Evolutionary conservation across 2,329 filamentous ascomycete genomes (phyloP), one percentile per base, ranked within the genome.

Genomic region (Pochonia chlamydosporia): DNA sequence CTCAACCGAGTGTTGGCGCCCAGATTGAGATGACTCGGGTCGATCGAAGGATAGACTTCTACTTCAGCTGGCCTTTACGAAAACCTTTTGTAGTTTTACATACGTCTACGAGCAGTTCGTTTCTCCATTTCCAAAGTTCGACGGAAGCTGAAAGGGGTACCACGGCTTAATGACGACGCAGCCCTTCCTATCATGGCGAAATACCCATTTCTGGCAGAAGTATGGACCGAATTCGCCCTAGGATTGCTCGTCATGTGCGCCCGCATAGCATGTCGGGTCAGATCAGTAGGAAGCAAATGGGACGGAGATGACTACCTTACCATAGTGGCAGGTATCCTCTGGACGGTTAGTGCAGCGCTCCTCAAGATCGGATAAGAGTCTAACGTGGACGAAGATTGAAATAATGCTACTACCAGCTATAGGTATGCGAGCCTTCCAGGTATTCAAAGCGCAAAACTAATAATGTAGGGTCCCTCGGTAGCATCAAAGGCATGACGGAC

Each of bases 401-500:
- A n/a, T n/a, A n/a, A n/a, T n/a, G n/a, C n/a, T n/a, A n/a, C n/a
- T n/a, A n/a, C n/a, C n/a, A n/a, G n/a, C n/a, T n/a, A n/a, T n/a
- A n/a, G n/a, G n/a, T n/a, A n/a, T n/a, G n/a, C n/a, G n/a, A n/a
- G n/a, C n/a, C n/a, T n/a, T n/a, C 33, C 6, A 16, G n/a, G 10
- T 7, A 20, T 16, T 16, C 33, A 7, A 9, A 16, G 11, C 5
- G 33, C 33, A 7, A 16, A 20, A 20, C 33, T 36, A 16, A 36
- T 16, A 14, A 4, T 30, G 3, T 43, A 70, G 67, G 61, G 35
- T 59, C 63, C 48, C 54, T 64, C 42, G 68, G 68, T n/a, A 63
- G 66, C 26, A 69, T 65, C 48, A 66, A 66, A 39, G 66, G 64
- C 16, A 48, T 69, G 23, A 59, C 57, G 16, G 50, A 63, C 45